These are phyloP conservation scores for Chalaropsis ovoidea DNA, from an alignment of 2,329 filamentous ascomycete species.

Conservation along the genomic window DNA sequence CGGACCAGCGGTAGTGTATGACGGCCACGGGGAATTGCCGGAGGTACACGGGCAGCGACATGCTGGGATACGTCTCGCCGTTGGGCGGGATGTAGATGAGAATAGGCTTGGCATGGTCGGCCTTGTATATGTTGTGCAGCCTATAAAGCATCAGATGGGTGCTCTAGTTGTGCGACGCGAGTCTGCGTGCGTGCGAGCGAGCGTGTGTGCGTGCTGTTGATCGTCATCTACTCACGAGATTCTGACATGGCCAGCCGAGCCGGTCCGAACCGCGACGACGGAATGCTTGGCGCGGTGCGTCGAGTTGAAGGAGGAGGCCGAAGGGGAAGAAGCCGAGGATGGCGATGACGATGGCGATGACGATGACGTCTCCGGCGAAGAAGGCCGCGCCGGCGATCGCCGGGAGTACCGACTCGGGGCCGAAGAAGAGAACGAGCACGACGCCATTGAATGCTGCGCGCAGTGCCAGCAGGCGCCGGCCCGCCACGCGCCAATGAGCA, in stretches of 20 bases:
- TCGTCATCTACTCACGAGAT: conserved; percentile 39
- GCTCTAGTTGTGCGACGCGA: not conserved
- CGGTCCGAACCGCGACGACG: conserved; percentile 37
- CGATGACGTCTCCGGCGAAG: not conserved
- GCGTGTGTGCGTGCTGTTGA: not conserved
- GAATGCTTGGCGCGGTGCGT: not conserved
- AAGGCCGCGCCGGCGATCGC: not conserved
- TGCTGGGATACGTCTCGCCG: conserved; percentile 31
- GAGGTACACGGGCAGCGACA: conserved; percentile 36
- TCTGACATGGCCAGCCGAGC: conserved; percentile 41
- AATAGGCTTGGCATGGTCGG: conserved; percentile 37
- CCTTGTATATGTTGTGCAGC: conserved; percentile 39
- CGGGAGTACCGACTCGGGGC: not conserved
- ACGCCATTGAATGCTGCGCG: not conserved
- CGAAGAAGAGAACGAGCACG: not conserved
- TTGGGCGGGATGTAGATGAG: conserved; percentile 48
- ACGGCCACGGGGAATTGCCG: conserved; percentile 40
- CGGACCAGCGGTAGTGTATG: conserved; percentile 52
- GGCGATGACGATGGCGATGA: not conserved
- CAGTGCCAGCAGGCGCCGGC: not conserved
- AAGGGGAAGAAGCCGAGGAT: not conserved
- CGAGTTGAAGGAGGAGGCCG: not conserved
- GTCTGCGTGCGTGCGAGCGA: too few species aligned
- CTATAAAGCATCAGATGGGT: conserved; percentile 30
- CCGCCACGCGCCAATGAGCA: not conserved